These are phyloP conservation scores for Xylaria sp. DNA, from an alignment of 2,329 filamentous ascomycete genomes.

Conservation along the genomic window DNA sequence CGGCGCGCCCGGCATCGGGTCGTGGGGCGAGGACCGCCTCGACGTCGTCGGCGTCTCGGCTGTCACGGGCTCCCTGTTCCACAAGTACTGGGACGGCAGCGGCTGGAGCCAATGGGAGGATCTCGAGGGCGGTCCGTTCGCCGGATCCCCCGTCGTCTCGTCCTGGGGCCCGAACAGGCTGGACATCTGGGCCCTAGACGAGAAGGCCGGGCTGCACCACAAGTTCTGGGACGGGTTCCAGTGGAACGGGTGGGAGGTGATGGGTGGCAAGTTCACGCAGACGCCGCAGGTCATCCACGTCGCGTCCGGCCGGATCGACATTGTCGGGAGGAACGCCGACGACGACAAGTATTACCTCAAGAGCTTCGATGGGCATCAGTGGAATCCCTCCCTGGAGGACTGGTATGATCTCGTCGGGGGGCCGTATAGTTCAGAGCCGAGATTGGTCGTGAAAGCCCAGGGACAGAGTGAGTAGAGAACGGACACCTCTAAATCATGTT, in stretches of 20 bases:
- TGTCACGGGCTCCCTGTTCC: conserved; percentile 20
- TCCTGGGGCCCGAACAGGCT: conserved; percentile 30
- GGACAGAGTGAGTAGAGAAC: conserved; percentile 23
- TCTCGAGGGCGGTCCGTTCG: conserved; percentile 27
- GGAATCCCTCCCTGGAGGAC: conserved; percentile 25
- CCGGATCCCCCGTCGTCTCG: conserved; percentile 24
- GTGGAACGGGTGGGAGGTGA: conserved; percentile 29
- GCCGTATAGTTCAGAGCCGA: conserved; percentile 29
- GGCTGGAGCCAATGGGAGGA: conserved; percentile 33
- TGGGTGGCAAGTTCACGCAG: conserved; percentile 31
- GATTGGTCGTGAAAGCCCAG: conserved; percentile 14
- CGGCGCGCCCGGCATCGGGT: conserved; percentile 18
- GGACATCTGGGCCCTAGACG: conserved; percentile 30
- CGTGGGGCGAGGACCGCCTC: conserved; percentile 28
- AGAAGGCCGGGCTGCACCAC: conserved; percentile 23
- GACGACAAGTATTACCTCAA: conserved; percentile 26
- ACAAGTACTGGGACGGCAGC: conserved; percentile 25
- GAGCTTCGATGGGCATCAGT: conserved; percentile 25
- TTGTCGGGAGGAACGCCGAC: conserved; percentile 27
- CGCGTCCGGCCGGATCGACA: conserved; percentile 24
- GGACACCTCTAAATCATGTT: too few relatives aligned
- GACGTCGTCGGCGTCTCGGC: conserved; percentile 26
- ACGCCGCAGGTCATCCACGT: conserved; percentile 31
- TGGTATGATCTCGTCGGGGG: conserved; percentile 30
- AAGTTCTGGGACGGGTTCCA: conserved; percentile 29